Conservation (phyloP, 2,329 filamentous ascomycete genomes). For the Calonectria pseudoturangicola region DNA sequence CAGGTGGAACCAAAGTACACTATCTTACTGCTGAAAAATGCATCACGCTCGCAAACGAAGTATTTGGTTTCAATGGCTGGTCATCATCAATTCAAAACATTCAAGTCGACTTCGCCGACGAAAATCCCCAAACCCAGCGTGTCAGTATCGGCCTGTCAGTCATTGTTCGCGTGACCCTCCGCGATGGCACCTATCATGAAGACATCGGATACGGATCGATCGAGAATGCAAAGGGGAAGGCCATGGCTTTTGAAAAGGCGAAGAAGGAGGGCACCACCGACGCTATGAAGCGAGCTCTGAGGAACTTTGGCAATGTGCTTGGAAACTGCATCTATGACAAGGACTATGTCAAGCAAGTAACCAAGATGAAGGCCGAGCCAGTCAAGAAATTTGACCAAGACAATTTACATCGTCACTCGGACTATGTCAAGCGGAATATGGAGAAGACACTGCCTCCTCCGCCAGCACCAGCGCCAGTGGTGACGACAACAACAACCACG, state of each 20-base stretch:
- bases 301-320: conserved; percentile 95
- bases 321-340: conserved; percentile 99
- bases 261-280: conserved; percentile 99
- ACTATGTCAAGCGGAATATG: conserved; percentile 80
- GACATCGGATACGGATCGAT: conserved; percentile 98
- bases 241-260: conserved; percentile 96
- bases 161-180: conserved; percentile 90
- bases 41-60: conserved; percentile 94
- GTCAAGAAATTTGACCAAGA: conserved; percentile 83
- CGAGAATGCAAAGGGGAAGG: conserved; percentile 96
- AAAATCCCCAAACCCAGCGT: conserved; percentile 84
- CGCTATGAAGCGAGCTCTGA: conserved; percentile 89
- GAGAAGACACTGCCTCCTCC: conserved; percentile 51
- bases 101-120: conserved; percentile 96
- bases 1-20: conserved; percentile 89
- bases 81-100: conserved; percentile 96
- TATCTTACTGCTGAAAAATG: conserved; percentile 98
- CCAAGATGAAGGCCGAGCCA: conserved; percentile 88
- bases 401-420: conserved; percentile 87
- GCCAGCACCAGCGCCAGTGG: neutral
- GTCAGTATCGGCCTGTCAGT: conserved; percentile 92
- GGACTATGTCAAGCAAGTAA: conserved; percentile 92
- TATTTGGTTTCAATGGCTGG: conserved; percentile 99
- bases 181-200: conserved; percentile 97
- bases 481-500: conserved; percentile 37